phyloP scores from a whole-genome alignment of 2,329 filamentous ascomycete genomes.

The Tympanopsis confertula region DNA sequence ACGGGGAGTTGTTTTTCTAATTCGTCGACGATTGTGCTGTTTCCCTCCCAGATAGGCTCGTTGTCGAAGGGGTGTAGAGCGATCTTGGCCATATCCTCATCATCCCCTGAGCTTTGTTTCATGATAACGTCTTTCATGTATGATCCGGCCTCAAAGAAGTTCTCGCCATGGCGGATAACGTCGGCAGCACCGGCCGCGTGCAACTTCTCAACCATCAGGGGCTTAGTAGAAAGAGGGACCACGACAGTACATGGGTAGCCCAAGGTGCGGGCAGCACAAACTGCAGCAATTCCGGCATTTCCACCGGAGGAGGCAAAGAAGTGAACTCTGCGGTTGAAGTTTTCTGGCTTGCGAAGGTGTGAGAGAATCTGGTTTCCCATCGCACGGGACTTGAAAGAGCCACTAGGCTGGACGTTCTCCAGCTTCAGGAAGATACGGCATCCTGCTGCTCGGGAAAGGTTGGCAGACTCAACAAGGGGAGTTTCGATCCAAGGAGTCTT shows the following conservation, averaged over 20 bases:
- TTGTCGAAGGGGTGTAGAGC: conserved; percentile 30
- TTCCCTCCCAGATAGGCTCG: conserved; percentile 29
- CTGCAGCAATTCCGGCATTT: background rate
- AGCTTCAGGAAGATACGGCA: background rate
- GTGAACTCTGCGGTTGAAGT: background rate
- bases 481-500: conserved; percentile 9
- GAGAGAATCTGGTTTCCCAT: conserved; percentile 1
- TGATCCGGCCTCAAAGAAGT: background rate
- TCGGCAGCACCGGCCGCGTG: conserved; percentile 4
- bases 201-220: background rate
- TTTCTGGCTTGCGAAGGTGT: conserved; percentile 7
- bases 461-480: background rate
- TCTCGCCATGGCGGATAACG: background rate
- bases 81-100: conserved; percentile 20
- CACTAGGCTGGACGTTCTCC: background rate
- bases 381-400: conserved; percentile 1
- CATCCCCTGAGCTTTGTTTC: conserved; percentile 12
- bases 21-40: conserved; percentile 29
- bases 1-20: conserved; percentile 8
- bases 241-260: background rate
- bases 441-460: background rate
- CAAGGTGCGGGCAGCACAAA: background rate
- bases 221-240: background rate
- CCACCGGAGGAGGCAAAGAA: conserved; percentile 1
- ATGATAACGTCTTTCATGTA: background rate